phyloP scores from a whole-genome alignment of 2,329 filamentous ascomycete genomes.

The Escovopsis sp. region DNA sequence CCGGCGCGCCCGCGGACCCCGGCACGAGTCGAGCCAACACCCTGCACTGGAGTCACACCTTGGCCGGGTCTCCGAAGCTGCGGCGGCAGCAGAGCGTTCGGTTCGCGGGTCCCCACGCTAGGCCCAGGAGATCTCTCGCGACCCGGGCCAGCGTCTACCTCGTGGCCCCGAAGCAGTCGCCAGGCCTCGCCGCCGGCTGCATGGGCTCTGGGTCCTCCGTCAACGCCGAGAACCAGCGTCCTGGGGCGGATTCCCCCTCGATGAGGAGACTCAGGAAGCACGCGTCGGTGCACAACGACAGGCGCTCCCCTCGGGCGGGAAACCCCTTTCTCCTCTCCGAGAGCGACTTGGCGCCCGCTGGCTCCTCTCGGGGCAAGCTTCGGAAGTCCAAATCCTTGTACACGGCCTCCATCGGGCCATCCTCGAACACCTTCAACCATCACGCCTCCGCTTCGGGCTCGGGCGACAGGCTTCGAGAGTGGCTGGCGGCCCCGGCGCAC shows the following conservation, averaged over 20 bases:
- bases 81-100: constrained; percentile 39
- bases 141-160: constrained; percentile 15
- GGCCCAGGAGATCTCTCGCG: constrained; percentile 14
- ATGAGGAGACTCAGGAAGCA: background rate
- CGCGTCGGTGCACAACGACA: background rate
- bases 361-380: constrained; percentile 32
- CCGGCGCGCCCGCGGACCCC: constrained; percentile 6
- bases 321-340: constrained; percentile 30
- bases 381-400: constrained; percentile 43
- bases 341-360: constrained; percentile 30
- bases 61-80: constrained; percentile 10
- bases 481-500: constrained; percentile 5
- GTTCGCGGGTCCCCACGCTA: constrained; percentile 26
- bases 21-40: constrained; percentile 7
- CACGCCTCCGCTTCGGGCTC: constrained; percentile 2
- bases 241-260: background rate
- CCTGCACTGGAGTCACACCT: constrained; percentile 9
- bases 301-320: constrained; percentile 13
- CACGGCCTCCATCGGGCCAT: constrained; percentile 14
- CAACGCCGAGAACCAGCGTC: constrained; percentile 1
- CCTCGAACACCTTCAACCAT: constrained; percentile 6
- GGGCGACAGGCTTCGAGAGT: constrained; percentile 4
- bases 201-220: background rate
- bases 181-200: background rate
- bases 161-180: background rate